phyloP scores from a whole-genome alignment of 768 basidiomycete species.

The Trametes cingulata region DNA sequence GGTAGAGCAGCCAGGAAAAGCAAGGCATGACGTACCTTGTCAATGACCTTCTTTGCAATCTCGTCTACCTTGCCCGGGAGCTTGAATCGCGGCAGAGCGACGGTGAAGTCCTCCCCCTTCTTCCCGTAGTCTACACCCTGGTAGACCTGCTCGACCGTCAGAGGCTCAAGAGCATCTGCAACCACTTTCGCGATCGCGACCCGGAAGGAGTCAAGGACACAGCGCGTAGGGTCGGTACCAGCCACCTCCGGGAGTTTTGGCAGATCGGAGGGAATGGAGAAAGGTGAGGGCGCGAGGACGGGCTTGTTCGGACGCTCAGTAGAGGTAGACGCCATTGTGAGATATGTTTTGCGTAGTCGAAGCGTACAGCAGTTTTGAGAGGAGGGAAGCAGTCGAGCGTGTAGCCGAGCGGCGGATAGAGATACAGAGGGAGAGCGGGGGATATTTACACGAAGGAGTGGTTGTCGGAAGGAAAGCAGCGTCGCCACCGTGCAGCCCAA shows the following conservation, averaged over 20 bases:
- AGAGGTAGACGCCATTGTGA: conserved; percentile 16
- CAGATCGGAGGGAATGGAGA: conserved; percentile 25
- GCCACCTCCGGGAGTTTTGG: conserved; percentile 41
- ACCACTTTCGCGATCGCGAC: conserved; percentile 77
- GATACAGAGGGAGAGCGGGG: background rate
- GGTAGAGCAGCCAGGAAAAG: background rate
- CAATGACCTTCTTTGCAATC: conserved; percentile 71
- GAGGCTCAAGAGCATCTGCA: conserved; percentile 59
- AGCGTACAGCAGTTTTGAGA: background rate
- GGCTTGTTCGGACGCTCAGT: conserved; percentile 10
- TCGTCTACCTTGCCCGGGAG: conserved; percentile 82
- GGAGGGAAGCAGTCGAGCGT: background rate
- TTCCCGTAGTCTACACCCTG: conserved; percentile 86
- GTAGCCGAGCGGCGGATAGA: background rate
- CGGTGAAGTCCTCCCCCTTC: conserved; percentile 91
- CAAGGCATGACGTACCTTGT: conserved; percentile 52
- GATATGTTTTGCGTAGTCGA: background rate
- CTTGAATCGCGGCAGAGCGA: conserved; percentile 90
- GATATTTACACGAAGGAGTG: conserved; percentile 21
- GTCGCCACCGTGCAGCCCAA: conserved; percentile 6
- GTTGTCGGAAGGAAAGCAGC: conserved; percentile 13
- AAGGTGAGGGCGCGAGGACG: conserved; percentile 16
- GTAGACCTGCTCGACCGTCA: conserved; percentile 79
- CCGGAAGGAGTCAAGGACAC: conserved; percentile 75
- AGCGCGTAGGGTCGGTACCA: conserved; percentile 62